Base-by-base conservation (phyloP, 2,329 filamentous ascomycete species). In the Lachnellula hyalina region DNA sequence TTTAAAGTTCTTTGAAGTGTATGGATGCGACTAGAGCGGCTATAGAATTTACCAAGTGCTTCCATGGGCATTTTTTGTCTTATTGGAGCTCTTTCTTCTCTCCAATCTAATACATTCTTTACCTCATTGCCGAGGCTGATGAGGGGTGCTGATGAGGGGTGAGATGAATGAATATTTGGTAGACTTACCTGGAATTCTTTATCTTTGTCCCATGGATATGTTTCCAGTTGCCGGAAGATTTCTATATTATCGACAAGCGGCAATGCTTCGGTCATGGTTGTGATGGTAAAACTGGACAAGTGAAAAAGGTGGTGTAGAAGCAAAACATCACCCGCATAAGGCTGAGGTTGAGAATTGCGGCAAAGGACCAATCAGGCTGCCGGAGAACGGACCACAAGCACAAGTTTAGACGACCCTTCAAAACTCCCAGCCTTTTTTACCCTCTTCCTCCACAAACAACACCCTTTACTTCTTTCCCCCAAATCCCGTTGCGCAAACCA, bases 121-220 rank as follows among this genome's bases (percentile, higher is more conserved):
- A 36, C 36, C 19, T 5, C 34, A 47, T 5, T 52, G 54, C 58
- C 58, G 58, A 65, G 58, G 59, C 58, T 61, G 56, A 54, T 51
- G 8, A 41, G 47, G 17, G 35, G 45, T 32, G 28, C 2, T 32
- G 28, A 32, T 32, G 28, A 32, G 28, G 28, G 28, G 19, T 23
- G 23, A 40, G 50, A 25, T 17, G 40, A 47, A 41, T 15, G 9
- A 25, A 12, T 19, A 9, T 19, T 32, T 38, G 45, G 19, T 21
- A 25, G 38, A 58, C 63, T 47, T 66, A 83, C 83, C 72, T 88
- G 83, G 65, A 89, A 90, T 60, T 83, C 81, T 50, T 77, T 75
- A 70, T 90, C 87, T 58, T 79, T 78, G 56, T 77, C 77, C 86
- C 86, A 90, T 17, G 80, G 77, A 65, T 89, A 89, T 23, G 72